These are phyloP conservation scores for Chaetomiaceae sp. DNA, from an alignment of 2,329 filamentous ascomycete genomes.

Conservation along the genomic window DNA sequence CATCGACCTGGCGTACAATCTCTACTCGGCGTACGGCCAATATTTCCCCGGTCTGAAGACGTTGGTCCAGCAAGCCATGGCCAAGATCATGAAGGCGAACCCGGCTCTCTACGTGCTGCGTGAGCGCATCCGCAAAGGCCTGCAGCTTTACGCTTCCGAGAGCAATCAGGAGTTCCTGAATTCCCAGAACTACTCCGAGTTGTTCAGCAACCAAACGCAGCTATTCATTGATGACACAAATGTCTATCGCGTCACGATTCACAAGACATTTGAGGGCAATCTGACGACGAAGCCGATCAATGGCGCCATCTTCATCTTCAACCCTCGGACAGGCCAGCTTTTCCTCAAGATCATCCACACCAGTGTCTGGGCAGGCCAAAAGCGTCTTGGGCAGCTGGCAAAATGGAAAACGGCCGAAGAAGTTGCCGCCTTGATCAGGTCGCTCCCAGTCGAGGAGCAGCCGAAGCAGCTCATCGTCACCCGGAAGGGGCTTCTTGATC, in stretches of 20 bases:
- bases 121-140: slow-evolving; percentile 96
- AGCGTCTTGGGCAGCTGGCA: slow-evolving; percentile 94
- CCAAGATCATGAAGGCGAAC: slow-evolving; percentile 99
- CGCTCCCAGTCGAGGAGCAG: slow-evolving; percentile 93
- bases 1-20: slow-evolving; percentile 94
- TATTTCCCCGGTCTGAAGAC: slow-evolving; percentile 98
- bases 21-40: slow-evolving; percentile 96
- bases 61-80: slow-evolving; percentile 95
- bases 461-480: slow-evolving; percentile 98
- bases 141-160: slow-evolving; percentile 96
- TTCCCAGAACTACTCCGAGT: slow-evolving; percentile 97
- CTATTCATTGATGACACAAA: slow-evolving; percentile 99
- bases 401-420: slow-evolving; percentile 99
- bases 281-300: slow-evolving; percentile 99
- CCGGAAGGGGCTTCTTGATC: slow-evolving; percentile 92
- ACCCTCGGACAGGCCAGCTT: slow-evolving; percentile 93
- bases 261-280: slow-evolving; percentile 99
- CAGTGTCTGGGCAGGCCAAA: slow-evolving; percentile 97
- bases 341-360: slow-evolving; percentile 99
- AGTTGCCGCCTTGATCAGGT: slow-evolving; percentile 94
- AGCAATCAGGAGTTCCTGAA: slow-evolving; percentile 99
- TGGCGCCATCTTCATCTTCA: slow-evolving; percentile 99
- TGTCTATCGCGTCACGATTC: slow-evolving; percentile 97
- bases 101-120: slow-evolving; percentile 92
- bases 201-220: slow-evolving; percentile 99